Evolutionary conservation across 495 filamentous ascomycete species (phyloP).

Genomic region (Thermothielavioides terrestris): DNA sequence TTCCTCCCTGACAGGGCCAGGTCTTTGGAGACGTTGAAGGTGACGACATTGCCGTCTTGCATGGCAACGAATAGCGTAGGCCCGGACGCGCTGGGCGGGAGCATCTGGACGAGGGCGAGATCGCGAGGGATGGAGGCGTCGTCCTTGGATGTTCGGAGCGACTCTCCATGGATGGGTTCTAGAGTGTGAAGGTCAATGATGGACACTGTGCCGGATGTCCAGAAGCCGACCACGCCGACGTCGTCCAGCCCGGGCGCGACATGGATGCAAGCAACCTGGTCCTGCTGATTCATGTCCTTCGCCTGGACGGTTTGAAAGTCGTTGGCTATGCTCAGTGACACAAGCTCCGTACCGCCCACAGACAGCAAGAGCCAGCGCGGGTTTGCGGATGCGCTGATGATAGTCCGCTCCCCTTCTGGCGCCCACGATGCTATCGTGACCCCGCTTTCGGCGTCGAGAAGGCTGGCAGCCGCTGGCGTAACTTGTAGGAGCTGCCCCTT

Average conservation of each 20-base stretch:
- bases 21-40: constrained; percentile 62
- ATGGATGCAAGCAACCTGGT: constrained; percentile 79
- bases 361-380: constrained; percentile 60
- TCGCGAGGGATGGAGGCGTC: constrained; percentile 72
- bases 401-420: constrained; percentile 46
- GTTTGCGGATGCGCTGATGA: constrained; percentile 74
- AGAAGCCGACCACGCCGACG: constrained; percentile 74
- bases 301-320: constrained; percentile 47
- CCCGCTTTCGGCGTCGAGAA: constrained; percentile 62
- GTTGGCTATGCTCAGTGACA: constrained; percentile 55
- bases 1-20: constrained; percentile 61
- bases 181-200: constrained; percentile 59
- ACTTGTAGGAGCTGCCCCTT: constrained; percentile 66
- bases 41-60: constrained; percentile 87
- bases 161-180: constrained; percentile 39
- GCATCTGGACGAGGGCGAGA: constrained; percentile 65
- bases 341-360: constrained; percentile 56
- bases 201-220: constrained; percentile 64
- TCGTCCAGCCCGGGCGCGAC: constrained; percentile 31
- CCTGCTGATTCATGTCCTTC: constrained; percentile 51
- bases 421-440: constrained; percentile 62
- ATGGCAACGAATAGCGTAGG: constrained; percentile 86
- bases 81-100: constrained; percentile 40
- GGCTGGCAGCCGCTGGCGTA: constrained; percentile 51
- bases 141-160: constrained; percentile 48